A percentile compares a stretch with the other conserved stretches of the same genome.
phyloP scores from a whole-genome alignment of 805 yeast genomes.

The Candida insectorum region DNA sequence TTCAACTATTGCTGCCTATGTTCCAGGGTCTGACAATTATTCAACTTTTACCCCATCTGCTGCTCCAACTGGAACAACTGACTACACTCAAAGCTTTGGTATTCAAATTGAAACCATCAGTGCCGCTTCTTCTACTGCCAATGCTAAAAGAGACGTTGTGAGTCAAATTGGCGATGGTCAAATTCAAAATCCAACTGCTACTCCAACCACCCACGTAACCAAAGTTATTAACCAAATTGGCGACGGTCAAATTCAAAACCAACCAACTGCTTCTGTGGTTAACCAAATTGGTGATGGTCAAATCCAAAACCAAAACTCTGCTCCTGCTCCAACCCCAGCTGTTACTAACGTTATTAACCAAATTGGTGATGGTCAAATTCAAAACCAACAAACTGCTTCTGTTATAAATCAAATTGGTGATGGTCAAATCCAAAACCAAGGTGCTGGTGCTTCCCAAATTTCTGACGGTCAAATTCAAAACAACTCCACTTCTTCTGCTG shows the following conservation, averaged over 20 bases:
- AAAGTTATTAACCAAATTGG: slow-evolving; percentile 16
- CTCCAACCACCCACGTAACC: slow-evolving; percentile 22
- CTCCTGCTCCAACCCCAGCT: slow-evolving; percentile 3
- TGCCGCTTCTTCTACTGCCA: slow-evolving; percentile 23
- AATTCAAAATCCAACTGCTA: slow-evolving; percentile 31
- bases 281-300: slow-evolving; percentile 31
- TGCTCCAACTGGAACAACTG: slow-evolving; percentile 44
- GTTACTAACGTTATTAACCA: slow-evolving; percentile 17
- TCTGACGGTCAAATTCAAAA: slow-evolving; percentile 31
- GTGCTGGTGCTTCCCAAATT: slow-evolving; percentile 19
- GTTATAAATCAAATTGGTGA: slow-evolving; percentile 24
- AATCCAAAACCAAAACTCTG: slow-evolving; percentile 24
- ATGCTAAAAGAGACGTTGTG: slow-evolving; percentile 32
- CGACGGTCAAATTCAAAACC: slow-evolving; percentile 32
- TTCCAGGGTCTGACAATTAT: slow-evolving; percentile 69
- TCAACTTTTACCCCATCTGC: slow-evolving; percentile 66
- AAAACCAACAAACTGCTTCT: slow-evolving; percentile 25
- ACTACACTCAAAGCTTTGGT: slow-evolving; percentile 58
- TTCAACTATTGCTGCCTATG: slow-evolving; percentile 53
- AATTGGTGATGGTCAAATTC: slow-evolving; percentile 47
- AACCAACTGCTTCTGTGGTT: slow-evolving; percentile 14
- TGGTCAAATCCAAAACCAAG: slow-evolving; percentile 45
- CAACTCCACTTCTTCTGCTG: slow-evolving; percentile 18
- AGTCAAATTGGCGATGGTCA: slow-evolving; percentile 45
- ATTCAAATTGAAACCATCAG: slow-evolving; percentile 58